phyloP scores from a whole-genome alignment of 345 rosid genomes.

The Ailanthus altissimus region DNA sequence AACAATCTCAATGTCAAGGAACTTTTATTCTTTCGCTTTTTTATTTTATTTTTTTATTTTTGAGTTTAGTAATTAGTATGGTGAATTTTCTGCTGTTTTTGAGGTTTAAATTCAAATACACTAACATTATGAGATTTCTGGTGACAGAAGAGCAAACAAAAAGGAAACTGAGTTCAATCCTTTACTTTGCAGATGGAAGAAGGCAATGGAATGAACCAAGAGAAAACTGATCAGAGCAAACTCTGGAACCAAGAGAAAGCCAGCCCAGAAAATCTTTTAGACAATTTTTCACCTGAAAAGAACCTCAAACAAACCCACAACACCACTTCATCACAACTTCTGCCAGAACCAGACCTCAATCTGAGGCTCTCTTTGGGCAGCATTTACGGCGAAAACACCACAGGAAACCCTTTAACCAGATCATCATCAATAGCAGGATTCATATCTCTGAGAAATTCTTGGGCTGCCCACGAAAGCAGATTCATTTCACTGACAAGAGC shows the following conservation, averaged over 20 bases:
- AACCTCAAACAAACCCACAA: background rate
- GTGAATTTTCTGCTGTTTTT: background rate
- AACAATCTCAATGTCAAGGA: too few relatives aligned
- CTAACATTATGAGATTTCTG: background rate
- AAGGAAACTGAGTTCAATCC: background rate
- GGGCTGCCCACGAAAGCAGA: background rate
- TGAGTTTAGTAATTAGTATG: background rate
- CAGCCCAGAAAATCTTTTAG: background rate
- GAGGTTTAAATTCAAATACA: background rate
- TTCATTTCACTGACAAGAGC: constrained; percentile 26
- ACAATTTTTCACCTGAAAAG: background rate
- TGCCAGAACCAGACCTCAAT: constrained; percentile 24
- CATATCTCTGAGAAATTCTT: background rate
- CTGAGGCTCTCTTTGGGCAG: constrained; percentile 30
- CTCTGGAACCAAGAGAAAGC: background rate
- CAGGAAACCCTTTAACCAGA: background rate
- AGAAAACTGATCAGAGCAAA: background rate
- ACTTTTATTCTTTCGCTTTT: background rate
- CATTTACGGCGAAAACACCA: constrained; percentile 8
- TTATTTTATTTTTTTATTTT: too few relatives aligned
- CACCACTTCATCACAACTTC: background rate
- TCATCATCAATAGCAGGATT: constrained; percentile 20
- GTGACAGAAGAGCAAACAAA: background rate
- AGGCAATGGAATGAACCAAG: background rate
- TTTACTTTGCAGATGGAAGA: background rate